phyloP scores from a whole-genome alignment of 2,329 filamentous ascomycete species.

The Knoxdaviesia proteae region DNA sequence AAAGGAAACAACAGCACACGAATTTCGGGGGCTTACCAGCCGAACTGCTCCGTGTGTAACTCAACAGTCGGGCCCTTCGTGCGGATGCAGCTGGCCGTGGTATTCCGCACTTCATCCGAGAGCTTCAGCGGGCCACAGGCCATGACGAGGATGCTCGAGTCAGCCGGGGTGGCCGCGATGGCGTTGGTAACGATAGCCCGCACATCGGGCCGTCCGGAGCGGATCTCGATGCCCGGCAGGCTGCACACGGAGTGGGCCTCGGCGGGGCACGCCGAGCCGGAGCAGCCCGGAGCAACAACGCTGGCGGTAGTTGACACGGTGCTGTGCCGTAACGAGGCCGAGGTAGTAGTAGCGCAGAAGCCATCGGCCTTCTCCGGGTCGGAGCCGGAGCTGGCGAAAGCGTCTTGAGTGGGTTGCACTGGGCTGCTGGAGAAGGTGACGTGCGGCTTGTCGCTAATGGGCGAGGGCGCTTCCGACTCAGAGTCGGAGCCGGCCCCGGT shows the following conservation, averaged over 20 bases:
- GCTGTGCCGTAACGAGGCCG: conserved; percentile 1
- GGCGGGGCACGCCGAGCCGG: conserved; percentile 1
- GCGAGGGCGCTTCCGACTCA: background rate
- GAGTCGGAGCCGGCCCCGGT: background rate
- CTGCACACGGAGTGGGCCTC: conserved; percentile 3
- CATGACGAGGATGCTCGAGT: conserved; percentile 19
- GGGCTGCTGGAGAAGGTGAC: background rate
- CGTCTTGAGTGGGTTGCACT: background rate
- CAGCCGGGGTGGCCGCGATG: conserved; percentile 9
- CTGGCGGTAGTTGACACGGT: conserved; percentile 3
- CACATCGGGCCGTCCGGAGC: conserved; percentile 17
- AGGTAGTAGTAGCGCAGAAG: background rate
- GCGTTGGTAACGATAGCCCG: conserved; percentile 12
- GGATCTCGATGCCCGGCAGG: conserved; percentile 8
- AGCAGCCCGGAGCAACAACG: conserved; percentile 6
- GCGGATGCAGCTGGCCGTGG: conserved; percentile 17
- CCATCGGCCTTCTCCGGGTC: background rate
- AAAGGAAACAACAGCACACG: background rate
- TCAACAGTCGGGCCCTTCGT: conserved; percentile 21
- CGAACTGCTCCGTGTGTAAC: conserved; percentile 27
- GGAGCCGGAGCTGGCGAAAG: background rate
- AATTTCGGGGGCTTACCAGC: conserved; percentile 13
- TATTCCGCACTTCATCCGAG: conserved; percentile 20
- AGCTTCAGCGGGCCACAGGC: conserved; percentile 24
- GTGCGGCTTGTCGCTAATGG: background rate